Evolutionary conservation across 2,329 filamentous ascomycete genomes (phyloP).

Genomic region (Colletotrichum caudatum): DNA sequence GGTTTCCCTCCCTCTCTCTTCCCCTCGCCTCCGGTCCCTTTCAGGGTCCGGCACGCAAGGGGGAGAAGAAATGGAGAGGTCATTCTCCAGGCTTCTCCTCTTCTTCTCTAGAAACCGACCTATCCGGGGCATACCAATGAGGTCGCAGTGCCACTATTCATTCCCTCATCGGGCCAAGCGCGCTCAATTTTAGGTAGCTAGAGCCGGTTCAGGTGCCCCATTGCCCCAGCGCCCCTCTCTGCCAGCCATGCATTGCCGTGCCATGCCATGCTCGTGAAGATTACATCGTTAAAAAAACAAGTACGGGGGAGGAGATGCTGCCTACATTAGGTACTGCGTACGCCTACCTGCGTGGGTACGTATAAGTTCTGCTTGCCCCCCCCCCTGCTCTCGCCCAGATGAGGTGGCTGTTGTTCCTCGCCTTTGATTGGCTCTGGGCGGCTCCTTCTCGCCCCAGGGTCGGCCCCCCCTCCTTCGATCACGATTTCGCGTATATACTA

Average conservation of each 20-base stretch:
- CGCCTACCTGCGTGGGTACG: too few relatives aligned
- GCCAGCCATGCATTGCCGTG: too few relatives aligned
- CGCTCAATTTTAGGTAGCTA: constrained; percentile 11
- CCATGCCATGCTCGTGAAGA: background rate
- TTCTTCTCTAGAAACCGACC: constrained; percentile 5
- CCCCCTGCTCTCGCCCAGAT: background rate
- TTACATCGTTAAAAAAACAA: background rate
- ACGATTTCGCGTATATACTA: background rate
- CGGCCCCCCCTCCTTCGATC: constrained; percentile 5
- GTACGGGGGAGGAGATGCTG: constrained; percentile 4
- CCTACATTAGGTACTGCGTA: background rate
- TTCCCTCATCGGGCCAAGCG: constrained; percentile 10
- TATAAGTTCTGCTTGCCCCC: too few relatives aligned
- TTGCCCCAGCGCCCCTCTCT: background rate
- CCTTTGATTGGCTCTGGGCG: background rate
- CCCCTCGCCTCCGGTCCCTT: background rate
- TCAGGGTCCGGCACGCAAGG: constrained; percentile 24
- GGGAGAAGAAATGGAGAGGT: background rate
- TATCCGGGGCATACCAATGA: constrained; percentile 8
- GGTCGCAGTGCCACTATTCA: constrained; percentile 4
- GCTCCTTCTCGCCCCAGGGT: background rate
- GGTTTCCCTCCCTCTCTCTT: background rate
- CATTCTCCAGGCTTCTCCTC: constrained; percentile 13
- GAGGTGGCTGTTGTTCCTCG: background rate
- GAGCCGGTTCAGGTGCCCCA: constrained; percentile 8